These are phyloP conservation scores for Metschnikowia sp. DNA, from an alignment of 805 yeast genomes.

Conservation along the genomic window DNA sequence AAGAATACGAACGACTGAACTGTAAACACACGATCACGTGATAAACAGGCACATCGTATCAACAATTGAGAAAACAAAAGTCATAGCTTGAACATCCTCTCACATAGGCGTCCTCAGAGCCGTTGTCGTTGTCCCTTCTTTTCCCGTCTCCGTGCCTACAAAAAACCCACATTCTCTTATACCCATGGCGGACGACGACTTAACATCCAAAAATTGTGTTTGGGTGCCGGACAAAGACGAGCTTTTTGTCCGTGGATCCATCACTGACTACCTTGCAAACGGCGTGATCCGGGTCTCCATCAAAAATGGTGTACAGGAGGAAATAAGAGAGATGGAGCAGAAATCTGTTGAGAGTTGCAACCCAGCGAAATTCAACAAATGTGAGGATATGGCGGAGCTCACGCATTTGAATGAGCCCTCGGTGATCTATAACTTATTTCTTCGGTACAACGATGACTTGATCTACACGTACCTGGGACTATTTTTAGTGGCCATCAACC, in stretches of 20 bases:
- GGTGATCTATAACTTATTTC: conserved; percentile 78
- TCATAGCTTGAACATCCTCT: neutral
- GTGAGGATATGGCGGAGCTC: conserved; percentile 92
- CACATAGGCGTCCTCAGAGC: too few relatives aligned
- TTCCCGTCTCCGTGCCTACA: neutral
- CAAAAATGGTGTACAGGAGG: conserved; percentile 40
- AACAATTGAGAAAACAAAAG: conserved; percentile 6
- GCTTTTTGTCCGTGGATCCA: conserved; percentile 59
- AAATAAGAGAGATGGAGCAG: conserved; percentile 40
- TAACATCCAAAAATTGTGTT: conserved; percentile 53
- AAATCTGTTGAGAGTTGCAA: conserved; percentile 61
- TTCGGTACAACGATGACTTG: conserved; percentile 71
- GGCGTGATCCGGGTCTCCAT: conserved; percentile 37
- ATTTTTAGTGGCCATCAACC: conserved; percentile 92
- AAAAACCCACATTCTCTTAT: neutral
- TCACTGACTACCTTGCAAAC: conserved; percentile 43
- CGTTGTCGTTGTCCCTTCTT: too few relatives aligned
- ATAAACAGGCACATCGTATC: neutral
- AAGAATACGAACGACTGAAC: neutral
- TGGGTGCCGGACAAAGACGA: conserved; percentile 69
- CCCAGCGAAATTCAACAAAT: conserved; percentile 85
- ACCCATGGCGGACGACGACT: conserved; percentile 17
- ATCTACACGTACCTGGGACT: conserved; percentile 95
- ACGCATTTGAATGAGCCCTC: conserved; percentile 94
- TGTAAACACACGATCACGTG: conserved; percentile 8